phyloP scores from a whole-genome alignment of 106 monocot species.

The Apostasia ramifera region DNA sequence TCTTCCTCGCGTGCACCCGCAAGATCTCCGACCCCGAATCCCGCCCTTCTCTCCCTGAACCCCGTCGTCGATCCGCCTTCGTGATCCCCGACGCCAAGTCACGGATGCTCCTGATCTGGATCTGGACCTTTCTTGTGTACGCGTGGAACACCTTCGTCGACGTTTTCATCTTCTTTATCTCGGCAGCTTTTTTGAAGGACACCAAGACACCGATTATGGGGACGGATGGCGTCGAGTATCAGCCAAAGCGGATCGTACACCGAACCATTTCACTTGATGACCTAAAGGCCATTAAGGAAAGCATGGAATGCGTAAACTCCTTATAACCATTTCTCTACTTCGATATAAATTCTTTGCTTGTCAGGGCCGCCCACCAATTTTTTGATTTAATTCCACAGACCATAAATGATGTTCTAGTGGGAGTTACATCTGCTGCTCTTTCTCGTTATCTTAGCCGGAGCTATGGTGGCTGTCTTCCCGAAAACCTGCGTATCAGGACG shows the following conservation, averaged over 20 bases:
- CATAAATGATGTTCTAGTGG: constrained; percentile 79
- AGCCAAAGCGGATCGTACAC: constrained; percentile 46
- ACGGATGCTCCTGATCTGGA: constrained; percentile 1
- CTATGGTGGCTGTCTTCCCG: constrained; percentile 15
- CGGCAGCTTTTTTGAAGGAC: constrained; percentile 34
- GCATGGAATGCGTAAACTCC: constrained; percentile 41
- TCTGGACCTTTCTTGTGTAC: constrained; percentile 23
- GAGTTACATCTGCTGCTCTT: constrained; percentile 53
- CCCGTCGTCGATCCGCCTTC: not conserved
- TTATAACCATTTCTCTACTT: not conserved
- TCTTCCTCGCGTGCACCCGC: constrained; percentile 63
- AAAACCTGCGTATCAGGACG: constrained; percentile 42
- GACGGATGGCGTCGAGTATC: constrained; percentile 30
- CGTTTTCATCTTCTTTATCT: constrained; percentile 21
- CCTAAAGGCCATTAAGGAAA: constrained; percentile 50
- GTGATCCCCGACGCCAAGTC: not conserved
- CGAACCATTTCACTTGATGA: constrained; percentile 47
- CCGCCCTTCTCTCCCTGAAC: constrained; percentile 25
- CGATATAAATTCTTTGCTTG: not conserved
- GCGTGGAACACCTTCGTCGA: constrained; percentile 45
- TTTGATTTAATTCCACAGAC: constrained; percentile 35
- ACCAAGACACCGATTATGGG: constrained; percentile 49
- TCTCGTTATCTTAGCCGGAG: constrained; percentile 59
- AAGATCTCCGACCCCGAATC: constrained; percentile 33
- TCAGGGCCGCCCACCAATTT: not conserved